These are phyloP conservation scores for Rosa hybrid DNA, from an alignment of 331 rosid genomes.

Conservation along the genomic window DNA sequence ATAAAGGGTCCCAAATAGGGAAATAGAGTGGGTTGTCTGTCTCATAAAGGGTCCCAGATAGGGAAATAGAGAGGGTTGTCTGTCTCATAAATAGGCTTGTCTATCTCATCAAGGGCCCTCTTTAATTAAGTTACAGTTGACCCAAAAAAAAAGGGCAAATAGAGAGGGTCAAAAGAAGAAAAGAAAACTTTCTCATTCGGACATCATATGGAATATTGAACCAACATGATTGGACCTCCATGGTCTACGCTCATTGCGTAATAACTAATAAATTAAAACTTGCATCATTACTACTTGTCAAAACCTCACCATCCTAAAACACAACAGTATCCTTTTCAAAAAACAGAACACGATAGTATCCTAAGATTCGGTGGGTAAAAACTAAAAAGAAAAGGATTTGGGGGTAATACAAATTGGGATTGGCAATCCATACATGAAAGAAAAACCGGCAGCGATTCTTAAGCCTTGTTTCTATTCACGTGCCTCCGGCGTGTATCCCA, in stretches of 20 bases:
- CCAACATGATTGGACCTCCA: neutral
- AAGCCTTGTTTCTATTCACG: neutral
- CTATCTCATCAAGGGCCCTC: too few relatives aligned
- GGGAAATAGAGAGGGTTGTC: too few relatives aligned
- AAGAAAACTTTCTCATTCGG: neutral
- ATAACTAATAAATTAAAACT: neutral
- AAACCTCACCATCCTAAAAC: neutral
- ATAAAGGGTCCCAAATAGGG: neutral
- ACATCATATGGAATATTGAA: neutral
- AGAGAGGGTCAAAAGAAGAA: neutral
- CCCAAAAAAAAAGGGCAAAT: too few relatives aligned
- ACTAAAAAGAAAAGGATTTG: neutral
- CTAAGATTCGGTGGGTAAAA: neutral
- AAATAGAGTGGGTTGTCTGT: neutral
- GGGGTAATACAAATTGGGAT: neutral
- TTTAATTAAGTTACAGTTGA: too few relatives aligned
- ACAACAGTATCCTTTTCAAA: neutral
- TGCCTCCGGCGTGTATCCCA: slow-evolving; percentile 7
- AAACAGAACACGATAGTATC: too few relatives aligned
- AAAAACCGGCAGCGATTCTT: neutral
- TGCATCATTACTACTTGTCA: neutral
- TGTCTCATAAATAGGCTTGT: too few relatives aligned
- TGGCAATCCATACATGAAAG: neutral
- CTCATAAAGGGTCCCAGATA: neutral
- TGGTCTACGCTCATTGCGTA: neutral